Base-by-base conservation (phyloP, 208 protist genomes). In the Trichomonas gallinae region DNA sequence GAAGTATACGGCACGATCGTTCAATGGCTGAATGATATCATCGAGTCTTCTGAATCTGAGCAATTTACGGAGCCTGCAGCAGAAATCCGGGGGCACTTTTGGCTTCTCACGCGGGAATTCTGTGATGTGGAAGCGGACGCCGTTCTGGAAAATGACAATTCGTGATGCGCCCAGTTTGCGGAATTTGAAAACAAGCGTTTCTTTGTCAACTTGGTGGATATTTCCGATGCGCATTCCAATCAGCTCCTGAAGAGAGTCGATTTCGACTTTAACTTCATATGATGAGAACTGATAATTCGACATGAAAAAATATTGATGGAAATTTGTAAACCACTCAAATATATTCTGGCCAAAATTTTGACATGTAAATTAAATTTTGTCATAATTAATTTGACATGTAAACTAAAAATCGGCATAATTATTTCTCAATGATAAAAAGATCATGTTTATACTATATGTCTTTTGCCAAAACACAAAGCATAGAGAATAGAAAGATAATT, bases 231-330 rank as follows among this genome's bases (percentile, higher is more conserved):
- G 9, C 87, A 93, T 93, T 8, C 87, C 87, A 38, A 93, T 51
- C 15, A 93, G 87, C n/a, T 93, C 87, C 31, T 93, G 87, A 31
- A 93, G 40, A 38, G n/a, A 93, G 31, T 93, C 87, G 17, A 93
- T 93, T 93, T 93, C 87, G 10, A 93, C 40, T 93, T 93, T 93
- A 17, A 93, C 87, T 51, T 93, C 87, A 51, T 93, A 44, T 17
- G 15, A 48, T 3, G 87, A 93, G 51, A 93, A 93, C n/a, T 44
- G 11, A 51, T 48, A 93, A 34, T 34, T 13, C 2, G 44, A 34
- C 44, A 93, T 51, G 21, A 44, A 51, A 93, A 93, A 89, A 89
- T 89, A 46, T 51, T 51, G 46, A 51, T 51, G 46, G 13, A 51
- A 15, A 15, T 51, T 51, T 51, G 46, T 51, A 51, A 51, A 51